Evolutionary conservation across 2,329 filamentous ascomycete species (phyloP), one percentile per base, ranked within the genome.

Genomic region (Paracoccidioides lutzii): DNA sequence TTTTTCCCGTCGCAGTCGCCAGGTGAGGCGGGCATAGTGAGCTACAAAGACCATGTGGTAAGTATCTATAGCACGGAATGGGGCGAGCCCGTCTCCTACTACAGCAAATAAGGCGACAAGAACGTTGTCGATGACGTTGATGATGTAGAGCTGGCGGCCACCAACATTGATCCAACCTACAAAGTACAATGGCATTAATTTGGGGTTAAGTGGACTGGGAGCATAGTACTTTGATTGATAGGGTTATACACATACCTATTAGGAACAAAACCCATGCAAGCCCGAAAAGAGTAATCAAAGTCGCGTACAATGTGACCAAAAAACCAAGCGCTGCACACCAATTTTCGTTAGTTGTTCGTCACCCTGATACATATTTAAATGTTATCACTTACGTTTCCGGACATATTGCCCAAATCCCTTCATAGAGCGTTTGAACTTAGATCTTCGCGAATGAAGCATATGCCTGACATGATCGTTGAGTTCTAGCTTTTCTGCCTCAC

Each of bases 181-280:
- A 7, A 50, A 51, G 15, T 32, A 5, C 14, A 58, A 52, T 57
- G 14, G 22, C 15, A 12, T 41, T 42, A 41, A 10, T 15, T 42
- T 14, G 12, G 12, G 28, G 28, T 22, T 33, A 22, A 33, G 7
- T 33, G 9, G 3, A 42, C 9, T n/a, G 9, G n/a, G 5, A 8
- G 15, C 14, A n/a, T 48, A 48, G 30, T 33, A n/a, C n/a, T 2
- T 8, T 15, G 6, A 15, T 48, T 15, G n/a, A n/a, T n/a, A n/a
- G 50, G 9, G 28, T 42, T 8, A 10, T 14, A 22, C 33, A 58
- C 68, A 55, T 69, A 75, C 84, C 87, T 66, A 95, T 95, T 55
- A 94, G 75, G 71, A 91, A 93, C n/a, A 94, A 78, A 1, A 95
- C 88, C 89, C 88, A 95, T 0, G 87, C 87, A 10, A 91, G 76